Base-by-base conservation (phyloP, 352 stramenopile genomes). In the Aphanomyces astaci region DNA sequence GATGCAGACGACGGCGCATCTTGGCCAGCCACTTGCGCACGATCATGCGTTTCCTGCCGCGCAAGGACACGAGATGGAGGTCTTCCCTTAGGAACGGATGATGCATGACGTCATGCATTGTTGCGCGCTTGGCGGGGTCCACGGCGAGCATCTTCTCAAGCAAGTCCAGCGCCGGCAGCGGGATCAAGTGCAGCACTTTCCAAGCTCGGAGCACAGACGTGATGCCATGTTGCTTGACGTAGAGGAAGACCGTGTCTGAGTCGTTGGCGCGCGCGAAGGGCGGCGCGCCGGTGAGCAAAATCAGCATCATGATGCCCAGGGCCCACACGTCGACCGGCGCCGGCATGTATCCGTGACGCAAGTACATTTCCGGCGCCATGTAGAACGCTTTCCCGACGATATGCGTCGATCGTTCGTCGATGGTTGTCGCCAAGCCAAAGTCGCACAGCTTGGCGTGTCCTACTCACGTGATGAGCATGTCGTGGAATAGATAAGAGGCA, bases 191-290 rank as follows among this genome's bases (percentile, higher is more conserved):
- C 1, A 53, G 43, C 30, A 92, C 64, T 1, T 77, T 77, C 87
- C 87, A 95, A 0, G 78, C 80, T 31, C 75, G 72, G 51, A 96
- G 84, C 64, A 96, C 80, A 0, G 87, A 76, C 70, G 80, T 78
- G 63, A 96, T 78, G 7, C 85, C 82, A 52, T 84, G 73, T 63
- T 89, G 89, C 17, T 75, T 76, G 33, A 96, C 83, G 75, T 96
- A 95, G 30, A 76, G 79, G 74, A 96, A 98, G 48, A 68, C 62
- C 43, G 36, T 68, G 51, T 68, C 62, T 5, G 62, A 51, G 25
- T 68, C 62, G 62, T 68, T 68, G 22, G 62, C 62, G 10, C 62
- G 62, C 3, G 62, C 46, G 45, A 68, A 68, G 9, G 64, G 64
- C 33, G 69, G 69, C 24, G 65, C 57, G 30, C 69, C 69, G 54